phyloP scores from a whole-genome alignment of 306 rosid species.

The Lathyrus oleraceus region DNA sequence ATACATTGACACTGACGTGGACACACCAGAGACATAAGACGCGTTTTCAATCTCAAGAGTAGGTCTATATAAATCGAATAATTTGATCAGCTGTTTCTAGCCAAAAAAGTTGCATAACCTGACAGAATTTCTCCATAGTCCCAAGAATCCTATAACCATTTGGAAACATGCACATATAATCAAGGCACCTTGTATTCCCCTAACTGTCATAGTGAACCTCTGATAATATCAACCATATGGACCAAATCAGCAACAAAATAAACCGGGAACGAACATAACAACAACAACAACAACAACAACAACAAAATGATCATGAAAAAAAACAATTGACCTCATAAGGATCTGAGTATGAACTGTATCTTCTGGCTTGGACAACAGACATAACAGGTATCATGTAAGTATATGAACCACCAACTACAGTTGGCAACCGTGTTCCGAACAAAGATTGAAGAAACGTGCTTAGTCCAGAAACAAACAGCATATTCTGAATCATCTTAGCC shows the following conservation, averaged over 20 bases:
- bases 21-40: too few species aligned
- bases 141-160: conserved; percentile 62
- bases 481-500: conserved; percentile 66
- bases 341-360: conserved; percentile 49
- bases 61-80: too few species aligned
- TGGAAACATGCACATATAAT: conserved; percentile 69
- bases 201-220: conserved; percentile 71
- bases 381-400: conserved; percentile 67
- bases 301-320: not conserved
- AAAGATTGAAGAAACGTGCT: conserved; percentile 78
- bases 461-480: conserved; percentile 78
- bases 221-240: conserved; percentile 29
- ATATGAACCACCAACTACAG: conserved; percentile 76
- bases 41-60: too few species aligned
- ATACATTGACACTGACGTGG: not conserved
- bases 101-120: conserved; percentile 42
- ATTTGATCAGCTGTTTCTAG: too few species aligned
- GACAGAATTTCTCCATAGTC: conserved; percentile 75
- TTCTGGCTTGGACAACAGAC: conserved; percentile 66
- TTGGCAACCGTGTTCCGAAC: conserved; percentile 86
- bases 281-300: not conserved
- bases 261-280: not conserved
- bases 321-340: conserved; percentile 56
- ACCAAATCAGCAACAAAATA: conserved; percentile 8
- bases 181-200: conserved; percentile 86